phyloP scores from a whole-genome alignment of 257 asterid species.

The Henckelia pumila region DNA sequence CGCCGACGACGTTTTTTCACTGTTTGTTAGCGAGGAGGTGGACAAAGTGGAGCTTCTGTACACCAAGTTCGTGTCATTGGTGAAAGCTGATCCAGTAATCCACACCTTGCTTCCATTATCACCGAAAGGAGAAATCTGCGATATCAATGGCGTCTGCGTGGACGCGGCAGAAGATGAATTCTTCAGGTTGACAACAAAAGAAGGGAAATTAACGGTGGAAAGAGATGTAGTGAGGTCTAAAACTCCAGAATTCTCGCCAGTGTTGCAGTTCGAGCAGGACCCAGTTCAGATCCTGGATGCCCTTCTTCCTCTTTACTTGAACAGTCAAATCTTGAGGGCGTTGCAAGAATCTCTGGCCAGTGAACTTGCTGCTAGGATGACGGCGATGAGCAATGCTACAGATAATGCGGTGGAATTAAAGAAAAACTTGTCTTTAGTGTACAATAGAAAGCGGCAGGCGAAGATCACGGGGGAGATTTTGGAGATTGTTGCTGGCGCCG shows the following conservation, averaged over 20 bases:
- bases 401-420: conserved; percentile 75
- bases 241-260: conserved; percentile 67
- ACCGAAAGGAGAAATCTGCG: conserved; percentile 89
- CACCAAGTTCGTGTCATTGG: conserved; percentile 85
- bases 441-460: conserved; percentile 84
- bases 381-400: conserved; percentile 82
- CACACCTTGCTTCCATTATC: conserved; percentile 91
- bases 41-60: conserved; percentile 88
- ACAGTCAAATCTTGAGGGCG: conserved; percentile 83
- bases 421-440: conserved; percentile 51
- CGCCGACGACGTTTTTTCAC: conserved; percentile 82
- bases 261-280: conserved; percentile 90
- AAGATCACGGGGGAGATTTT: conserved; percentile 91
- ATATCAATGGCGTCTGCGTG: conserved; percentile 69
- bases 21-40: conserved; percentile 80
- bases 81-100: conserved; percentile 75
- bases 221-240: conserved; percentile 61
- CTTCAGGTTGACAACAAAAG: conserved; percentile 77
- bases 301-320: conserved; percentile 75
- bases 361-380: conserved; percentile 92
- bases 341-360: conserved; percentile 86
- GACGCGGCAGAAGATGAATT: conserved; percentile 93
- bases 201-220: conserved; percentile 82
- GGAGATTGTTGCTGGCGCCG: conserved; percentile 93
- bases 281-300: conserved; percentile 90